phyloP scores from a whole-genome alignment of 139 green algal species.

The Coelastrella sp. region DNA sequence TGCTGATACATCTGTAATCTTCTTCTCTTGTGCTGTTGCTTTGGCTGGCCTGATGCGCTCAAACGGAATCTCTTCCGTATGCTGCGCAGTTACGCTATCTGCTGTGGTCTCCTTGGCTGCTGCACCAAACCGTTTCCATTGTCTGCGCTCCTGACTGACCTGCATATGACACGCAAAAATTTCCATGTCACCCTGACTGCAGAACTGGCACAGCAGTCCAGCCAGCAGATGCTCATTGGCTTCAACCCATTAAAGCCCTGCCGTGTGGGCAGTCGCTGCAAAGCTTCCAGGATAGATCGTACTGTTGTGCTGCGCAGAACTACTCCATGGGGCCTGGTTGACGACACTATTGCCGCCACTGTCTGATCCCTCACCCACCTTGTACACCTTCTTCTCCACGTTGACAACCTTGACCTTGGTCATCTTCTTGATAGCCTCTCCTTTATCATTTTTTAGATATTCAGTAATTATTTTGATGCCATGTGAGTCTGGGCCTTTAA shows the following conservation, averaged over 20 bases:
- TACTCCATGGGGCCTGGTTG: no score
- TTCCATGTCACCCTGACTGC: background rate
- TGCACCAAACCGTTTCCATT: constrained; percentile 92
- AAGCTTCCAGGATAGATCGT: no score
- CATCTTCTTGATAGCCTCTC: constrained; percentile 92
- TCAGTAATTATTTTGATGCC: constrained; percentile 91
- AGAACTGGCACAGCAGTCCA: background rate
- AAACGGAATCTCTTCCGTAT: constrained; percentile 94
- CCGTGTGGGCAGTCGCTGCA: no score
- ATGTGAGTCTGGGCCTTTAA: constrained; percentile 88
- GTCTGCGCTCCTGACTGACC: constrained; percentile 63
- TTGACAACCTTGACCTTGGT: constrained; percentile 89
- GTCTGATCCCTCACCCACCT: constrained; percentile 58
- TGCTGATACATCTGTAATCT: constrained; percentile 79
- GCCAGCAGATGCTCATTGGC: no score
- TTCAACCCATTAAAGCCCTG: no score
- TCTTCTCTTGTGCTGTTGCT: constrained; percentile 91
- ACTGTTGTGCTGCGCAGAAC: no score
- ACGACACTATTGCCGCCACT: background rate
- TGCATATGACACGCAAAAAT: background rate
- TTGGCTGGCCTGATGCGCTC: constrained; percentile 85
- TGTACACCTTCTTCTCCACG: constrained; percentile 94
- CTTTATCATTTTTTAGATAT: constrained; percentile 94
- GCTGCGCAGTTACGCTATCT: constrained; percentile 85
- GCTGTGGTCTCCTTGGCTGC: constrained; percentile 90